Base-by-base conservation (phyloP, 306 rosid species). In the Pyrus bretschneideri region DNA sequence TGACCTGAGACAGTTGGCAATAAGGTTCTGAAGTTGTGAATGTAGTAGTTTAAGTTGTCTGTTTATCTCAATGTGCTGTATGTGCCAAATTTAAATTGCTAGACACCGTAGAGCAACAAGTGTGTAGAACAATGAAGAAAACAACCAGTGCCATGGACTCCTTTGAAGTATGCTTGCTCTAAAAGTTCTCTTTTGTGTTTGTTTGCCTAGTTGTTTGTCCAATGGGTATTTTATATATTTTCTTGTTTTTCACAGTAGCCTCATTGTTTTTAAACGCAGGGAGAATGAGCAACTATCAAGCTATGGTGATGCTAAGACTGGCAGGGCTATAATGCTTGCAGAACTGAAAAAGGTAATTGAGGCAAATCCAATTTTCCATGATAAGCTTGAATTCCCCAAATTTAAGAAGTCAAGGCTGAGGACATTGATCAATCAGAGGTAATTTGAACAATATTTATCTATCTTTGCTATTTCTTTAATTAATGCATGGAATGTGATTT, bases 361-460 rank as follows among this genome's bases (percentile, higher is more conserved):
- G 81, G 89, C 91, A 29, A 92, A 89, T 78, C 97, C 96, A n/a
- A 66, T 89, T 22, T 88, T 92, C 73, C 93, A 88, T 11, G 93
- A 90, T 79, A 92, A 90, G 76, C 77, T 88, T 84, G 91, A 88
- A 81, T 90, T 88, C 77, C 96, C 97, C 44, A 87, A 82, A 77
- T 92, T 88, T 63, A 87, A 90, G 38, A 85, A 88, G 76, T 88
- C 93, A 11, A 86, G 93, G 86, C 76, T 92, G 69, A 86, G 87
- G 76, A 88, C 96, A 54, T 89, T 90, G 42, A 85, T 90, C 57
- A 88, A 88, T 79, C 96, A 92, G 76, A 90, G 97, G 96, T 92
- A 85, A 35, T 62, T 23, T 40, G 13, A 35, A 35, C 69, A 62
- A 62, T 33, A 6, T 12, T 74, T 30, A 29, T 27, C 21, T 46